These are phyloP conservation scores for Colletotrichum chlorophyti DNA, from an alignment of 2,329 filamentous ascomycete genomes.

Conservation along the genomic window DNA sequence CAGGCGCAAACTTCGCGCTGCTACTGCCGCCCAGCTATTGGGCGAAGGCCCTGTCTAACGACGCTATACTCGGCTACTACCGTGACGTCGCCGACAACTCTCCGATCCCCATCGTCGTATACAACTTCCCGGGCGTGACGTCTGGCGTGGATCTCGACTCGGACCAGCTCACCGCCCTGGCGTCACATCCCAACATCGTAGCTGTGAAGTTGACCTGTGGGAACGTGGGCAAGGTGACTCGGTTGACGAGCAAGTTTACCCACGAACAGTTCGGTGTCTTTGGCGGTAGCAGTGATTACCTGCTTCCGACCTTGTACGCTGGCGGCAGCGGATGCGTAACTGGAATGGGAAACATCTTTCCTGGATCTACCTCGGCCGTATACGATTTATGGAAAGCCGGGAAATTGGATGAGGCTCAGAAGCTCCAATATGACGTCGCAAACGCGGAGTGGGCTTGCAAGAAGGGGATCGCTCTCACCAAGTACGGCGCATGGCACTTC, in stretches of 20 bases:
- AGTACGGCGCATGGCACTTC: constrained; percentile 52
- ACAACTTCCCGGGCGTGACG: constrained; percentile 34
- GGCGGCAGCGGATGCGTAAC: constrained; percentile 51
- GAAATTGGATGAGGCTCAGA: constrained; percentile 43
- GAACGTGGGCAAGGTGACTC: constrained; percentile 65
- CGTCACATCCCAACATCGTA: constrained; percentile 67
- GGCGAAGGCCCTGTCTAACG: constrained; percentile 62
- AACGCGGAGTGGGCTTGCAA: constrained; percentile 58
- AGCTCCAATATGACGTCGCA: constrained; percentile 49
- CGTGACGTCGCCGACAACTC: constrained; percentile 62
- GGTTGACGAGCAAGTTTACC: constrained; percentile 44
- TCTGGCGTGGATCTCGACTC: constrained; percentile 34
- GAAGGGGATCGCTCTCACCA: constrained; percentile 53
- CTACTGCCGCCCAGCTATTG: constrained; percentile 76
- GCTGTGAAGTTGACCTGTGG: constrained; percentile 60
- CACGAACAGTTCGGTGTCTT: constrained; percentile 49
- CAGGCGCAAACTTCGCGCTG: constrained; percentile 72
- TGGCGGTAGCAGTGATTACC: constrained; percentile 51
- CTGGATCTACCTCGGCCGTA: constrained; percentile 45
- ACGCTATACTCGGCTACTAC: constrained; percentile 68
- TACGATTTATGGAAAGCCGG: constrained; percentile 49
- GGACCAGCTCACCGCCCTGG: constrained; percentile 39
- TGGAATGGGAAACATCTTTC: constrained; percentile 55
- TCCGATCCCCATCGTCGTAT: constrained; percentile 32
- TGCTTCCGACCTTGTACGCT: constrained; percentile 46